Evolutionary conservation across 768 basidiomycete genomes (phyloP).

Genomic region (Podaxis sp.): DNA sequence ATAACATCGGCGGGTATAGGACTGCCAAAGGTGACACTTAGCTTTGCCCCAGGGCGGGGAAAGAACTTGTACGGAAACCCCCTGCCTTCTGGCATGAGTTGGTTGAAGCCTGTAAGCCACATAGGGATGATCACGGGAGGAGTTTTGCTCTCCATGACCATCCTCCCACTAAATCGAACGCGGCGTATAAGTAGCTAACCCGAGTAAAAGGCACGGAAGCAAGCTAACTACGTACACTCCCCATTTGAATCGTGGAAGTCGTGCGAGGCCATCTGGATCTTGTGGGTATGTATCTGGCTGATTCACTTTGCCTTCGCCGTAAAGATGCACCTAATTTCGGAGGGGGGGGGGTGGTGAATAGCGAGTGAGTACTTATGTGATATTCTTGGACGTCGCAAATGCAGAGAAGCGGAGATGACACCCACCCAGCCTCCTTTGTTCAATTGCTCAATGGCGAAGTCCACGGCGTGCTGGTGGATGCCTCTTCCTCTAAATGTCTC

Average conservation of each 20-base stretch:
- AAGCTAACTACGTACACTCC: slow-evolving; percentile 65
- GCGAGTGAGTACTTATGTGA: not conserved
- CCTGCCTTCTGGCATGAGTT: slow-evolving; percentile 87
- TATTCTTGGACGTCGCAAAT: not conserved
- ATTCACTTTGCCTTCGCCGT: slow-evolving; percentile 85
- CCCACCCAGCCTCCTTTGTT: slow-evolving; percentile 84
- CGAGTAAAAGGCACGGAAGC: not conserved
- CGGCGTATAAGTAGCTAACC: slow-evolving; percentile 1
- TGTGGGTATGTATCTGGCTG: slow-evolving; percentile 55
- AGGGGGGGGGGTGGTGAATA: not conserved
- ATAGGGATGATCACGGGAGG: slow-evolving; percentile 85
- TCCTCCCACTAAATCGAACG: slow-evolving; percentile 58
- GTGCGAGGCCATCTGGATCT: slow-evolving; percentile 36
- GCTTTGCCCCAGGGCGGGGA: slow-evolving; percentile 54
- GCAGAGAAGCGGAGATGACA: slow-evolving; percentile 12
- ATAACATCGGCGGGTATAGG: slow-evolving; percentile 46
- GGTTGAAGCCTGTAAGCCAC: slow-evolving; percentile 87
- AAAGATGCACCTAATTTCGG: slow-evolving; percentile 72
- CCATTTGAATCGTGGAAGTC: slow-evolving; percentile 87
- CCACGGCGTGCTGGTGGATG: slow-evolving; percentile 82
- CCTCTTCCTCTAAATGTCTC: slow-evolving; percentile 92
- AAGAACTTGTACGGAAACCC: slow-evolving; percentile 68
- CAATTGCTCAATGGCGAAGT: slow-evolving; percentile 76
- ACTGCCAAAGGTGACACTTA: slow-evolving; percentile 78
- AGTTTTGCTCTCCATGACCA: slow-evolving; percentile 57